A percentile compares a stretch with the other conserved stretches of the same genome.
Conservation (phyloP, 306 rosid genomes). For the Delonix regia region DNA sequence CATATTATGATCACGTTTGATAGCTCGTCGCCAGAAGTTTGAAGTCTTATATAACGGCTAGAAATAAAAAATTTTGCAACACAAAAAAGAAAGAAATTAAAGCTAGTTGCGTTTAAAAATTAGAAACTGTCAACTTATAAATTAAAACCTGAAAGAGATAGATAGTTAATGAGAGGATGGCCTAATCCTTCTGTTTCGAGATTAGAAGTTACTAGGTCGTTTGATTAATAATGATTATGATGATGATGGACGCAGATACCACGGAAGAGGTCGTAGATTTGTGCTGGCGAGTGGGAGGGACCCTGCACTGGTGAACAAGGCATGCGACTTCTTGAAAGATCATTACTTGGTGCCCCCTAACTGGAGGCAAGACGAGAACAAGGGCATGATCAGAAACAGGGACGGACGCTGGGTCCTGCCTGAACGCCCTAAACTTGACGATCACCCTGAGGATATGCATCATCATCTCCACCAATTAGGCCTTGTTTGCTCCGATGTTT, state of each 20-base stretch:
- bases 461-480: conserved; percentile 57
- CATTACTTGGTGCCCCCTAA: conserved; percentile 80
- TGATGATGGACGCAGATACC: conserved; percentile 58
- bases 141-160: background rate
- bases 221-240: background rate
- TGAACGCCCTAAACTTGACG: conserved; percentile 66
- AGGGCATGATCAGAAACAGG: conserved; percentile 68
- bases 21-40: background rate
- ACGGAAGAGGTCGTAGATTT: conserved; percentile 73
- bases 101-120: background rate
- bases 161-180: background rate
- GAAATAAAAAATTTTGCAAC: too few species aligned
- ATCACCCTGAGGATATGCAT: conserved; percentile 63
- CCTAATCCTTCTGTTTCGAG: too few species aligned
- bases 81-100: background rate
- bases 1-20: background rate
- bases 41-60: background rate
- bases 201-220: background rate
- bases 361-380: conserved; percentile 86
- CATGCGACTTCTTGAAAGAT: conserved; percentile 74
- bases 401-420: conserved; percentile 89
- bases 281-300: conserved; percentile 80
- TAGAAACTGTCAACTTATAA: background rate
- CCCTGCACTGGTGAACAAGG: conserved; percentile 85
- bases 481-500: conserved; percentile 35